Evolutionary conservation across 768 basidiomycete genomes (phyloP).

Genomic region (Mycena rebaudengoi): DNA sequence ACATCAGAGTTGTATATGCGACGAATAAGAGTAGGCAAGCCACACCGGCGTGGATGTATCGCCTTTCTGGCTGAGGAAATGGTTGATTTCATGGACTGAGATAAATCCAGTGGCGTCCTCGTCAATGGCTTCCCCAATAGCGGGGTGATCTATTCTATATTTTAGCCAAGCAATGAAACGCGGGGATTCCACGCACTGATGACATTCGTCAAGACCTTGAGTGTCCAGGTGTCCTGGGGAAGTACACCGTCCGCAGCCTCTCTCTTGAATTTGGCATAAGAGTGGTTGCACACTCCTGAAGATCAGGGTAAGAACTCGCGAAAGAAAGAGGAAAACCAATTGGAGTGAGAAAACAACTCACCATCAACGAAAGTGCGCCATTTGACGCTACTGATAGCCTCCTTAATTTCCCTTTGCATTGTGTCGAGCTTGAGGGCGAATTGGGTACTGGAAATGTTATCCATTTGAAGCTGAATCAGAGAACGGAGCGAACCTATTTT

Average conservation of each 20-base stretch:
- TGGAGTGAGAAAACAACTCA: conserved; percentile 7
- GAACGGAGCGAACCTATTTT: not conserved
- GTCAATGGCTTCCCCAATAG: conserved; percentile 28
- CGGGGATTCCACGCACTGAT: conserved; percentile 22
- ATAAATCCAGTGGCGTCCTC: conserved; percentile 28
- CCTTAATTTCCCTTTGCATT: not conserved
- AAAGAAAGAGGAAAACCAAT: no score
- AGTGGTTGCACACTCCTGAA: conserved; percentile 27
- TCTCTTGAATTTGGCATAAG: conserved; percentile 15
- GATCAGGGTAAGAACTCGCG: no score
- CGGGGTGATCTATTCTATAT: conserved; percentile 16
- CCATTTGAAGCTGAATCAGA: not conserved
- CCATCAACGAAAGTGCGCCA: conserved; percentile 31
- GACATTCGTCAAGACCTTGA: conserved; percentile 28
- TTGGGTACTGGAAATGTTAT: not conserved
- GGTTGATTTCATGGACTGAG: conserved; percentile 23
- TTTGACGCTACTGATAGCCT: conserved; percentile 23
- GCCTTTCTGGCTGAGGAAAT: conserved; percentile 6
- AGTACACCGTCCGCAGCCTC: conserved; percentile 20
- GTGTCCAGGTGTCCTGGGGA: no score
- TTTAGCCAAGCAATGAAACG: not conserved
- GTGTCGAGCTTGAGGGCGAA: not conserved
- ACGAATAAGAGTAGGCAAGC: no score
- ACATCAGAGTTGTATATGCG: no score
- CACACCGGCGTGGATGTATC: not conserved